Conservation (phyloP, 805 yeast species). For the Scheffersomyces lignosus region DNA sequence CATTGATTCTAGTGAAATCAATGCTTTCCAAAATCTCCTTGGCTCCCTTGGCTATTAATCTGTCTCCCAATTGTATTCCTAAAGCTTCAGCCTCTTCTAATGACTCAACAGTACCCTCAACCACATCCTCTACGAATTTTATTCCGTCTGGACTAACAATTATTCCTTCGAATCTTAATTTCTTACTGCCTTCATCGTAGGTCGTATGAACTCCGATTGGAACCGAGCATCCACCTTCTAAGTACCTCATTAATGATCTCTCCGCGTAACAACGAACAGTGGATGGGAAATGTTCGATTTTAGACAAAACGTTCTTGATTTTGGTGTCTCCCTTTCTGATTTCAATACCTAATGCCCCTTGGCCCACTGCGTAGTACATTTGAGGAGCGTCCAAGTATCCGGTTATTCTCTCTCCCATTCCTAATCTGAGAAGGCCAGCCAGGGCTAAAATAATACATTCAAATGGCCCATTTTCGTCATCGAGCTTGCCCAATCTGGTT, state of each 20-base stretch:
- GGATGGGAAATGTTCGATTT: constrained; percentile 65
- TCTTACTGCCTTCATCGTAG: constrained; percentile 44
- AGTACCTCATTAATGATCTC: constrained; percentile 77
- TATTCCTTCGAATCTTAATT: constrained; percentile 60
- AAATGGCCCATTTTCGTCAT: constrained; percentile 62
- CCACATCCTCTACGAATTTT: constrained; percentile 59
- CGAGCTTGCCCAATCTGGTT: constrained; percentile 81
- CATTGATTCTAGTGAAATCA: constrained; percentile 63
- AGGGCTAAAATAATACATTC: constrained; percentile 84
- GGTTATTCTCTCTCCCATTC: constrained; percentile 74
- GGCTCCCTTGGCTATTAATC: constrained; percentile 75
- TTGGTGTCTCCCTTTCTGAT: constrained; percentile 68
- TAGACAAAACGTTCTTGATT: constrained; percentile 57
- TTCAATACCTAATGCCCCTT: constrained; percentile 95
- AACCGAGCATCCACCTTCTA: constrained; percentile 98
- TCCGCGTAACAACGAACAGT: constrained; percentile 84
- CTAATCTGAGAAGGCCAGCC: constrained; percentile 82
- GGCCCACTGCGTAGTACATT: constrained; percentile 96
- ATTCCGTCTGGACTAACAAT: constrained; percentile 86
- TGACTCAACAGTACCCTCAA: constrained; percentile 37
- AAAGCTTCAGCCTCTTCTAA: constrained; percentile 64
- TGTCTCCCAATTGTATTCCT: constrained; percentile 69
- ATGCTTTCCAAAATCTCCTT: constrained; percentile 77
- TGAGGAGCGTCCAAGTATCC: constrained; percentile 66
- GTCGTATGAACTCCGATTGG: constrained; percentile 88